Evolutionary conservation across 164 flowering plant species (phyloP), one percentile per base, ranked within the genome.

Genomic region (Vitis cinerea): DNA sequence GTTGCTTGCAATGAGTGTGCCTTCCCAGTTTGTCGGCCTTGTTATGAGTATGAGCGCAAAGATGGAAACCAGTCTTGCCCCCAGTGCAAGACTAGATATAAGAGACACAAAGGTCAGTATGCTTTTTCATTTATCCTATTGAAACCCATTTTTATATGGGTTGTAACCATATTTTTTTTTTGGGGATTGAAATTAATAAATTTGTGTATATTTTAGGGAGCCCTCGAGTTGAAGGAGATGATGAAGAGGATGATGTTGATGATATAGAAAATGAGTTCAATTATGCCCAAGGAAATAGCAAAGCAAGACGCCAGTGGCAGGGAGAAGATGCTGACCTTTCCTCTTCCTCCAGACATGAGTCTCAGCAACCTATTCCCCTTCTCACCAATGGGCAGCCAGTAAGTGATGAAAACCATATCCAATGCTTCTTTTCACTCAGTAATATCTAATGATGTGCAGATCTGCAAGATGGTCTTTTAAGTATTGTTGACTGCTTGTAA

Each of bases 1-100:
- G 98, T 96, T 66, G 98, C 99, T 67, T 96, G 99, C 84, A 91
- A 93, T 79, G 99, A 96, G 71, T 96, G 99, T 80, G 99, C 88
- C 12, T 96, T 93, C 75, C 99, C 99, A 9, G 97, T 96, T 49
- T 96, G 99, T 71, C 85, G 97, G 48, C 85, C 95, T 72, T 96
- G 99, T 75, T 96, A 96, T 81, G 99, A 96, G 79, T 96, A 93
- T 64, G 99, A 93, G 82, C 75, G 98, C 53, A 91, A 83, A 83
- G 99, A 96, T 75, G 97, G 99, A 67, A 93, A 88, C 73, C 94
- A 84, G 71, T 78, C 88, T 74, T 96, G 99, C 65, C 98, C 98
- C 9, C 97, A 90, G 81, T 96, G 99, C 92, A 96, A 93, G 87
- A 93, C 98, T 65, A 82, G 97, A 67, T 96, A 96, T 78, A 90